Base-by-base conservation (phyloP, 495 filamentous ascomycete genomes). In the Aspergillus ellipticus region DNA sequence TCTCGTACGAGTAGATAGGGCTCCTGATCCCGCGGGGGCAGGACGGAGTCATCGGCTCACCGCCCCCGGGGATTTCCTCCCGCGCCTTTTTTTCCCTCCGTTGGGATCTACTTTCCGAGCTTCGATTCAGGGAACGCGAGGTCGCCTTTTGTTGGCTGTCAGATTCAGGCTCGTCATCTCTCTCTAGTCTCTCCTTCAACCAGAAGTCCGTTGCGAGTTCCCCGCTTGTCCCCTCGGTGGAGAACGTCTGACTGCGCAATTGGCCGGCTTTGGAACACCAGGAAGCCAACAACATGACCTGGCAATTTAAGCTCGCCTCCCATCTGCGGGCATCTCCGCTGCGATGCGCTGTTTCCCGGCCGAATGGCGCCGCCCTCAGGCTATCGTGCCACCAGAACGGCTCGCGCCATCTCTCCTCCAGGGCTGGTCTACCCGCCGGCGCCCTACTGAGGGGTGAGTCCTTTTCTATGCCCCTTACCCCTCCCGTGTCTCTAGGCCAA, bases 251-350 rank as follows among this genome's bases (percentile, higher is more conserved):
- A 56, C 28, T 39, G 58, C 37, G 39, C 62, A 31, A 61, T 57
- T 59, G 55, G 58, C 43, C 28, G 52, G 13, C 24, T 48, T 33
- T 39, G 20, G 24, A 22, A 8, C 28, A 48, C 15, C 29, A 26
- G 46, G 7, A 15, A 20, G n/a, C 21, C 56, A 11, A 55, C 47
- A 58, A 43, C 39, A 76, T 74, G 71, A 65, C 66, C 66, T 69
- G 67, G 67, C 69, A 68, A 65, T 60, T 64, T 59, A 69, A 63
- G 57, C 61, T 76, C 56, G 66, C 67, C 45, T 62, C 67, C 43
- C 66, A 59, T 46, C 37, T 67, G 61, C 70, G 70, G 70, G 66
- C 68, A 48, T 55, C 65, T 63, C 69, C 71, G 71, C 57, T 70
- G 42, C 63, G 70, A 49, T 54, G 53, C 56, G 54, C 61, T 16